Base-by-base conservation (phyloP, 805 yeast genomes). In the Zygoascus biomembranicola region DNA sequence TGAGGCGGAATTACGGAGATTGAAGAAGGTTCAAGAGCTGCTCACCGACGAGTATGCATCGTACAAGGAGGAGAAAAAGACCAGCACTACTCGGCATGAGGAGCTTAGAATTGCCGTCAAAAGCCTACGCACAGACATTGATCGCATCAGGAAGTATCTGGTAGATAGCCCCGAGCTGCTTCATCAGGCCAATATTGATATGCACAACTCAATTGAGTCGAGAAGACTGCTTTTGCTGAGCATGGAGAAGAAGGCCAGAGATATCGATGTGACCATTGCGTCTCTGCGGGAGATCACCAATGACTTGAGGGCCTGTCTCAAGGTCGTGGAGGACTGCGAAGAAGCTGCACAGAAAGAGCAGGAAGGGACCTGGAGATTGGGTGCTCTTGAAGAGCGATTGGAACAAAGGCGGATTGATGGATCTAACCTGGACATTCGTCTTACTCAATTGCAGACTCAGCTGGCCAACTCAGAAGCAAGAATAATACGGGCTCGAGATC, bases 41-140 rank as follows among this genome's bases (percentile, higher is more conserved):
- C 69, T 86, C 48, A 77, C 84, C 0, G 61, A 70, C 11, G 89
- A 84, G 57, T 87, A 85, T 63, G 73, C 76, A 23, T 77, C 74
- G 46, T 87, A 87, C 67, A 84, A 81, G 66, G 69, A 74, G 16
- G 82, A 82, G 49, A 87, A 87, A 64, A 69, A 73, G n/a, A 68
- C 77, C 43, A 65, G 85, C 52, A 73, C 82, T 16, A 77, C 78
- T 47, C 77, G 79, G 52, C 66, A 85, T 8, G 88, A 86, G 59
- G 82, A 81, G 55, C 76, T 77, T 52, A 80, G 78, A 54, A 81
- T 78, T 53, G 67, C 81, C 44, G 70, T 81, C 16, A 68, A 78
- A 13, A 88, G 84, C 53, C 65, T 80, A 1, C 78, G 76, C 51
- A 77, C 79, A 49, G 84, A 81, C 50, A 67, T 81, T 20, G 87